Evolutionary conservation across 2,329 filamentous ascomycete genomes (phyloP).

Genomic region (Ceratocystis eucalypticola): DNA sequence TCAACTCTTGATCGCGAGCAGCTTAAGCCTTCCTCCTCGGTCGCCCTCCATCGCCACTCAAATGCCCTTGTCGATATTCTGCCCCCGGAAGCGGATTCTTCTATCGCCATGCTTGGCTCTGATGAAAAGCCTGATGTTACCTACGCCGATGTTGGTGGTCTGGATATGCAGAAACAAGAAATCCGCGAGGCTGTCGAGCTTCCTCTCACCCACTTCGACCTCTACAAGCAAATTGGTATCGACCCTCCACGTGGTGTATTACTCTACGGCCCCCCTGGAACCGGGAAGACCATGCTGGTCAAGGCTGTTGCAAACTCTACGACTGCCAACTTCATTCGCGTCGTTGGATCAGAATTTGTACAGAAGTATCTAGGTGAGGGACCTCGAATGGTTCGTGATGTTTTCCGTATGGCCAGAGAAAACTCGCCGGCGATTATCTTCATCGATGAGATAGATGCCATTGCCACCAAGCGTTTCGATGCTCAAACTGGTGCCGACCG

Average conservation of each 20-base stretch:
- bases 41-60: constrained; percentile 93
- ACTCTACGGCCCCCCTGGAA: constrained; percentile 89
- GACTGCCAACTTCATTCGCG: constrained; percentile 94
- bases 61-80: constrained; percentile 97
- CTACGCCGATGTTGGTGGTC: constrained; percentile 90
- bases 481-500: constrained; percentile 95
- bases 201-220: constrained; percentile 90
- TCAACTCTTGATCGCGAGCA: constrained; percentile 96
- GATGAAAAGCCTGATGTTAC: constrained; percentile 98
- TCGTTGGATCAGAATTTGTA: constrained; percentile 95
- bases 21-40: constrained; percentile 93
- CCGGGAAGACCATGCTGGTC: constrained; percentile 92
- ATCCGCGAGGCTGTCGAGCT: constrained; percentile 96
- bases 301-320: constrained; percentile 98
- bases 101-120: constrained; percentile 91
- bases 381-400: constrained; percentile 95
- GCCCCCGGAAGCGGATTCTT: constrained; percentile 96
- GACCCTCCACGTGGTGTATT: constrained; percentile 93
- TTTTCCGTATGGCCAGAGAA: constrained; percentile 97
- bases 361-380: constrained; percentile 98
- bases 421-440: constrained; percentile 98
- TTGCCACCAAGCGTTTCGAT: constrained; percentile 97
- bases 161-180: constrained; percentile 99
- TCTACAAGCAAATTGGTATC: constrained; percentile 98
- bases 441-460: constrained; percentile 98